Percentiles rank a stretch among this genome's conserved stretches.
Conservation (phyloP, 345 rosid species). For the Reutealis trisperma region DNA sequence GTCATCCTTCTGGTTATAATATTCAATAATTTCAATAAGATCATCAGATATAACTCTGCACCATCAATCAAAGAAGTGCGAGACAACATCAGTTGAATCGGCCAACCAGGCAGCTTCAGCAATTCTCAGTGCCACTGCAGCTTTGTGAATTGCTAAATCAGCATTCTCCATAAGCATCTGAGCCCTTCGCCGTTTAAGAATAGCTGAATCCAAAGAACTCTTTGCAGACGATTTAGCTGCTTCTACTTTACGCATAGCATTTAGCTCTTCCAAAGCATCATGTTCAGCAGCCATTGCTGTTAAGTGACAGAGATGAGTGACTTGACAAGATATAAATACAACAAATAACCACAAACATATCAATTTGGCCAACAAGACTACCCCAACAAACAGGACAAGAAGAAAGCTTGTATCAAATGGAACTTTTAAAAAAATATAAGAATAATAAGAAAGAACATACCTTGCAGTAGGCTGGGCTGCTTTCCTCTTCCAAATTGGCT, state of each 20-base stretch:
- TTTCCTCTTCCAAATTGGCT: constrained; percentile 76
- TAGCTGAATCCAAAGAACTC: constrained; percentile 46
- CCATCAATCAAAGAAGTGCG: constrained; percentile 38
- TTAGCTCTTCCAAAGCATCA: constrained; percentile 49
- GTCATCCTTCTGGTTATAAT: constrained; percentile 14
- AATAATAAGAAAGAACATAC: constrained; percentile 32
- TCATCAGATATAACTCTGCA: constrained; percentile 4
- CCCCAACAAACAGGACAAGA: not conserved
- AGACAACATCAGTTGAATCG: constrained; percentile 33
- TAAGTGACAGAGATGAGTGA: not conserved
- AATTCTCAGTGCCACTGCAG: constrained; percentile 61
- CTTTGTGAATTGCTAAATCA: constrained; percentile 76
- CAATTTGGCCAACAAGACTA: not conserved
- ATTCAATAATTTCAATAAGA: not conserved
- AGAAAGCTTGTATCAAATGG: not conserved
- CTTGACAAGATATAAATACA: not conserved
- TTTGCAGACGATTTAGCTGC: constrained; percentile 53
- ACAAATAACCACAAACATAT: not conserved
- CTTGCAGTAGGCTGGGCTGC: constrained; percentile 51
- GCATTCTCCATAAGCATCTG: constrained; percentile 79
- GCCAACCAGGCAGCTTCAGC: constrained; percentile 57
- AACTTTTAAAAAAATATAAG: not conserved
- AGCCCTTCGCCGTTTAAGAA: constrained; percentile 59
- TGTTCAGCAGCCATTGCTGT: constrained; percentile 51
- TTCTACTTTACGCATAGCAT: constrained; percentile 43